Evolutionary conservation across 495 filamentous ascomycete genomes (phyloP), one percentile per base, ranked within the genome.

Genomic region (Platismatia glauca): DNA sequence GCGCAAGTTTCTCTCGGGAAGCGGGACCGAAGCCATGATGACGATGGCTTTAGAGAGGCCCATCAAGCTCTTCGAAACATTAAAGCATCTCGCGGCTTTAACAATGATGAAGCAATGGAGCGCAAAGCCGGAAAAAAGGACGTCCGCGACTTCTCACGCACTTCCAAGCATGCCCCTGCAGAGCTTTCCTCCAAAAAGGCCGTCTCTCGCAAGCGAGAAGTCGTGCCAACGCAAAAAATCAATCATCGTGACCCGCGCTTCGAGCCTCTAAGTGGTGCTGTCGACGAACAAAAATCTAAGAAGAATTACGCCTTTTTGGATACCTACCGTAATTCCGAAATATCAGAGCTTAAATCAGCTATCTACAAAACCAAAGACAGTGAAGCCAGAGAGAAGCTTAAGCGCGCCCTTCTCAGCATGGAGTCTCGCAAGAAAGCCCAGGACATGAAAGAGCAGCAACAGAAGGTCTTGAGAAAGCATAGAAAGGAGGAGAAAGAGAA

Each of bases 171-270:
- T 72, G 94, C 94, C 0, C 94, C 94, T 0, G 80, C 83, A 57
- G 86, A 89, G 48, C 79, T 90, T 60, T 85, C 89, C 1, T 89
- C 87, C 74, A 96, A 92, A 72, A 83, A 82, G 15, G 85, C 86
- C 29, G 93, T 98, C 29, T 85, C 87, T 8, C 85, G 94, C 52
- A 85, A 79, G 69, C 89, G 91, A 9, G 85, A 82, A 38, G 86
- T 91, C 24, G 76, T 97, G 35, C 71, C 74, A 0, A 71, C 70
- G 20, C 64, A 63, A 22, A 68, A 73, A 31, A 24, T 52, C n/a
- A 77, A 77, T 52, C 70, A 78, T 1, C 85, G 92, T 13, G 94
- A 98, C 71, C 94, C 94, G n/a, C 85, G 94, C 35, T 98, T 98
- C 74, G 85, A 91, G 37, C 77, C 82, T 16, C 69, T 71, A 16